phyloP scores from a whole-genome alignment of 257 asterid species.

The Echium plantagineum region DNA sequence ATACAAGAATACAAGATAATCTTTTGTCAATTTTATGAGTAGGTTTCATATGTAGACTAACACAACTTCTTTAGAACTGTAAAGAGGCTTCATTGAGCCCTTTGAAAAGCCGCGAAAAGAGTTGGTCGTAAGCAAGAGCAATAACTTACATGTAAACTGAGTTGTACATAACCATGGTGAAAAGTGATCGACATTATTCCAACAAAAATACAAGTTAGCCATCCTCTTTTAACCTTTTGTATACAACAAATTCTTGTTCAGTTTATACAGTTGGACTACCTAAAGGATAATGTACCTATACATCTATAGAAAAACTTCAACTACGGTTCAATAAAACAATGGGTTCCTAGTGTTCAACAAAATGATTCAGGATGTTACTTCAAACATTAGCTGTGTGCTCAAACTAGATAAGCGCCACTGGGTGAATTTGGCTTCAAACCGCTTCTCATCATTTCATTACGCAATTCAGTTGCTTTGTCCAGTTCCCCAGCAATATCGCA shows the following conservation, averaged over 20 bases:
- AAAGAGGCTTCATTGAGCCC: too few relatives aligned
- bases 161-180: too few relatives aligned
- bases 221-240: too few relatives aligned
- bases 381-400: not conserved
- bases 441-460: conserved; percentile 45
- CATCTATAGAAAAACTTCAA: not conserved
- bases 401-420: conserved; percentile 1
- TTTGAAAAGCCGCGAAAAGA: too few relatives aligned
- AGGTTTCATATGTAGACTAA: too few relatives aligned
- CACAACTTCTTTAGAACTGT: too few relatives aligned
- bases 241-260: not conserved
- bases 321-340: not conserved
- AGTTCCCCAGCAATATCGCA: conserved; percentile 58
- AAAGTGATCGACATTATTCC: too few relatives aligned
- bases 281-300: not conserved
- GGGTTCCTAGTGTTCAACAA: not conserved
- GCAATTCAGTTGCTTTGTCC: conserved; percentile 50
- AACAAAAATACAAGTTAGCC: too few relatives aligned
- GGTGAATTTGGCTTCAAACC: conserved; percentile 53
- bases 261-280: not conserved
- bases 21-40: too few relatives aligned
- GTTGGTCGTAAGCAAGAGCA: too few relatives aligned
- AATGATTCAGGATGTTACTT: not conserved
- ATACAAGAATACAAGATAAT: too few relatives aligned
- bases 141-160: too few relatives aligned